Base-by-base conservation (phyloP, 129 eudicot species). In the Escallonia rubra region DNA sequence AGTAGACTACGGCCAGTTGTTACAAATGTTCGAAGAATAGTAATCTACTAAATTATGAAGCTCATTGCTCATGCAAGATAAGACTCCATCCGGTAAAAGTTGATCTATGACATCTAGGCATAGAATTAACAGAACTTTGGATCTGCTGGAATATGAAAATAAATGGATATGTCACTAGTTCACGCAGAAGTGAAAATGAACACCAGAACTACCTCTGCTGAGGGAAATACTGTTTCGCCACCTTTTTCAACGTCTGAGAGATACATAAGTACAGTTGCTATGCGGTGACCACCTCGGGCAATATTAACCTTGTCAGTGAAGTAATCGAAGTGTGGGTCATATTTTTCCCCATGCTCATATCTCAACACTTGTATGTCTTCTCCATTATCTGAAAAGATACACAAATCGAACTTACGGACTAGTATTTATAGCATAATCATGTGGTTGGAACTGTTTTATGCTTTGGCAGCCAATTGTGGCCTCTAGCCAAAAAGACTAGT, bases 251-350 rank as follows among this genome's bases (percentile, higher is more conserved):
- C 99, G 72, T 94, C 86, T 39, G 82, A 73, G 44, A 94, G 96
- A 72, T 94, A 94, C 99, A 94, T 94, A 40, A 94, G 85, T 34
- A 94, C 96, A 58, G 99, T 94, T 46, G 94, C 99, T 67, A 85
- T 76, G 8, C 97, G 92, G 76, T 94, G 97, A 10, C 99, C 99
- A 39, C 99, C 99, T 52, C 81, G 90, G 61, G 90, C 95, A 74
- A 87, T 79, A 79, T 90, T 94, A 53, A 82, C 96, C 80, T 87
- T 82, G 71, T 94, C 99, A 11, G 77, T 60, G 73, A 94, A 90
- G 73, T 94, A 94, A 74, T 89, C 97, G 10, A 74, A 87, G 75
- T 94, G 99, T 1, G 94, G 89, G 69, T 94, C 99, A 66, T 89
- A 94, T 62, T 94, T 94, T 76, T 94, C 94, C 51, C 99, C 99